These are phyloP conservation scores for Boletus subparvulus DNA, from an alignment of 768 basidiomycete species.

Conservation along the genomic window DNA sequence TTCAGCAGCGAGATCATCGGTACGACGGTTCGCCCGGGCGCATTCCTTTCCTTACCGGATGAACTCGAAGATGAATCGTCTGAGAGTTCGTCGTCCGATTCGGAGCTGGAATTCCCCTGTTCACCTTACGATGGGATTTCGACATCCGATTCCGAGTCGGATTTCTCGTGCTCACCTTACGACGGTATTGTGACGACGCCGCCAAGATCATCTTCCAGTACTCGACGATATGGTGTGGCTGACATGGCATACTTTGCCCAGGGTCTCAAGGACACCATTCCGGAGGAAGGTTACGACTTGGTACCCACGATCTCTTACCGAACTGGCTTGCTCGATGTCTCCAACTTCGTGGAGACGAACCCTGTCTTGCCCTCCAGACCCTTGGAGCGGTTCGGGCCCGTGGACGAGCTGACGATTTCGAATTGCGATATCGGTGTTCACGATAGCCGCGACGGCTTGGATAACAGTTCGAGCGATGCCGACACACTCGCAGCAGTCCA, in stretches of 20 bases:
- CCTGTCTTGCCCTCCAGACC: not conserved
- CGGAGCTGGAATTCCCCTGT: not conserved
- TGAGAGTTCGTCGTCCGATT: not conserved
- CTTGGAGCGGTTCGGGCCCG: not conserved
- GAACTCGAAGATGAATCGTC: not conserved
- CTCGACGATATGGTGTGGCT: conserved; percentile 12
- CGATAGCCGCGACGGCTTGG: not conserved
- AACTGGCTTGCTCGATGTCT: not conserved
- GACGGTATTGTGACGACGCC: not conserved
- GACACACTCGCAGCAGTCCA: not conserved
- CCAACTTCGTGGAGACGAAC: not conserved
- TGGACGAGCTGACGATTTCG: not conserved
- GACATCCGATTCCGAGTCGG: not conserved
- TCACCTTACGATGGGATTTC: not conserved
- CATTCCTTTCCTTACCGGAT: conserved; percentile 14
- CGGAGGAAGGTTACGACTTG: not conserved
- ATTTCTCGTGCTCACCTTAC: not conserved
- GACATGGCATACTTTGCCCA: conserved; percentile 3
- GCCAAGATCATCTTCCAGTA: not conserved
- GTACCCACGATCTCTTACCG: not conserved
- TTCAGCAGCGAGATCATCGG: conserved; percentile 19
- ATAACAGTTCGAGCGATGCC: not conserved
- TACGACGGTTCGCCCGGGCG: conserved; percentile 1
- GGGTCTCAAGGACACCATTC: not conserved
- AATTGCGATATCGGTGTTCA: not conserved